Evolutionary conservation across 2,329 filamentous ascomycete species (phyloP), one percentile per base, ranked within the genome.

Genomic region (Aspergillus carbonarius): DNA sequence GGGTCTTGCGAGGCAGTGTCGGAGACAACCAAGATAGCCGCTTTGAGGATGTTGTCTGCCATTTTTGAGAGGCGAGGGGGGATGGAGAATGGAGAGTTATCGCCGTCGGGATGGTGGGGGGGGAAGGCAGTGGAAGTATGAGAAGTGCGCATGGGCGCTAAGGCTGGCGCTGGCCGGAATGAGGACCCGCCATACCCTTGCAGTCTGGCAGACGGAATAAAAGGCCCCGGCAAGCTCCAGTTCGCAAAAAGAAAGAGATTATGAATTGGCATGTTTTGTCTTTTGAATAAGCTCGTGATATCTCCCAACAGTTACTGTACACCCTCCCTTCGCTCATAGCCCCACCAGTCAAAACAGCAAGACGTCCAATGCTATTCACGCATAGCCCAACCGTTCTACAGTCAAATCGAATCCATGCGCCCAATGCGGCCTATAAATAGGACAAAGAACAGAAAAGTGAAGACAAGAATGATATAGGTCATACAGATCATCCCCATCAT

Each of bases 1-100:
- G 91, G 85, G 73, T 96, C 89, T 66, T 85, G 82, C 8, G 88
- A 86, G 5, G 93, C 95, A 5, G 95, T 99, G 52, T 96, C 96
- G 1, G 95, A 98, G 39, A 99, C 83, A 65, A 98, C 84, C 55
- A 99, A 82, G 50, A 99, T 88, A 7, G 89, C 91, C 34, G 88
- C 89, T 71, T 81, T 89, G 12, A 98, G 79, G 54, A 65, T 68
- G 49, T 58, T 53, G 18, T 69, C 70, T 32, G 66, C 54, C 73
- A 76, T 76, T 47, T 27, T 70, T 50, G 25, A 51, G 23, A 13
- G 10, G 17, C n/a, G 37, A 39, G 18, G 37, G n/a, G 18, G n/a
- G 25, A 30, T 18, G n/a, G 8, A 5, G 25, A 30, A 4, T 34
- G 20, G 39, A 40, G 35, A 30, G 35, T 13, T 15, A n/a, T 13